These are phyloP conservation scores for Tephrocybe rancida DNA, from an alignment of 768 basidiomycete genomes.

Conservation along the genomic window DNA sequence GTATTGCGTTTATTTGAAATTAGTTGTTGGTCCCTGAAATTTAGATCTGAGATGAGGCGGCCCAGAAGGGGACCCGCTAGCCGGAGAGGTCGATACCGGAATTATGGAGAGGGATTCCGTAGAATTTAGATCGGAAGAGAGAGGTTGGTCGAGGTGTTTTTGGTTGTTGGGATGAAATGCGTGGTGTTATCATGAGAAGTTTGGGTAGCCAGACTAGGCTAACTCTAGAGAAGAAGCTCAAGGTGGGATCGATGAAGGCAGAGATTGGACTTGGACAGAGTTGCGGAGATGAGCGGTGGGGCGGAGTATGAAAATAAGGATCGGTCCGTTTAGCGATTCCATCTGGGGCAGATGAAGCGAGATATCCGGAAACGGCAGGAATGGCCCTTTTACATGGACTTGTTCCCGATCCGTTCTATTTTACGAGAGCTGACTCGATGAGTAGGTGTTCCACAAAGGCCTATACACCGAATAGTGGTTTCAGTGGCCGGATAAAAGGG, in stretches of 20 bases:
- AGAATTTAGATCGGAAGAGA: not conserved
- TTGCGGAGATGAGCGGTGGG: slow-evolving; percentile 16
- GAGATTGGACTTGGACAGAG: slow-evolving; percentile 6
- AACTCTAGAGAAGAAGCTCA: slow-evolving; percentile 6
- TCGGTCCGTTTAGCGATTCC: slow-evolving; percentile 19
- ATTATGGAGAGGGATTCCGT: not conserved
- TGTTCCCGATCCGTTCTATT: slow-evolving; percentile 17
- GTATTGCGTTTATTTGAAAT: slow-evolving; percentile 9
- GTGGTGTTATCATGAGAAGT: slow-evolving; percentile 10
- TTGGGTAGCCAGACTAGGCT: slow-evolving; percentile 1
- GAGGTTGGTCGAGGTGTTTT: not conserved
- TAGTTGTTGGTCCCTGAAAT: slow-evolving; percentile 9
- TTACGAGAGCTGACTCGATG: not conserved
- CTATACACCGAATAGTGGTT: not conserved
- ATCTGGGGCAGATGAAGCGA: slow-evolving; percentile 16
- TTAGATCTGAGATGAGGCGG: slow-evolving; percentile 11
- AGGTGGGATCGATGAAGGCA: slow-evolving; percentile 5
- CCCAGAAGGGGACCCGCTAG: not conserved
- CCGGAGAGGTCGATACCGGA: slow-evolving; percentile 10
- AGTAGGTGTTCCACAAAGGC: too few species aligned
- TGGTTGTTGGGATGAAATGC: not conserved
- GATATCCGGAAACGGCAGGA: slow-evolving; percentile 15
- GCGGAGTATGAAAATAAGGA: slow-evolving; percentile 2
- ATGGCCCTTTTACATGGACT: slow-evolving; percentile 9
- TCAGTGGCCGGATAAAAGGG: not conserved